Evolutionary conservation across 768 basidiomycete genomes (phyloP).

Genomic region (Lactarius trivialis): DNA sequence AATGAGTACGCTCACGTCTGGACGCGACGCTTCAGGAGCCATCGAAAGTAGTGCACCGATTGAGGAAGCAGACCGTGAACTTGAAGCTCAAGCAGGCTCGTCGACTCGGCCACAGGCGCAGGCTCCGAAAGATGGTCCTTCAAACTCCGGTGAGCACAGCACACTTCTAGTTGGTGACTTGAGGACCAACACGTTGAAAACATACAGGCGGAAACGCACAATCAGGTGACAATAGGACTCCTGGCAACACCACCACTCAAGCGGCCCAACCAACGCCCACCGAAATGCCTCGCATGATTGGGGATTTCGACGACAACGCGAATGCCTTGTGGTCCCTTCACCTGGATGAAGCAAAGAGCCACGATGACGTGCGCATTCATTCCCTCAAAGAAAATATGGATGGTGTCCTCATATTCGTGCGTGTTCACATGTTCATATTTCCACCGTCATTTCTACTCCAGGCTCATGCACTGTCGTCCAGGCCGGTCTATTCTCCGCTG

Average conservation of each 20-base stretch:
- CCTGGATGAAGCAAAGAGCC: background rate
- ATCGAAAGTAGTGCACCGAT: too few relatives aligned
- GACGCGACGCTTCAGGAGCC: too few relatives aligned
- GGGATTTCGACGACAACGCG: background rate
- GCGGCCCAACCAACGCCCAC: too few relatives aligned
- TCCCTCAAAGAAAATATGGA: background rate
- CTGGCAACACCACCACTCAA: background rate
- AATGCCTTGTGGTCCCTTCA: background rate
- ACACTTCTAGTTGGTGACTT: background rate
- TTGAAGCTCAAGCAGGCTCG: too few relatives aligned
- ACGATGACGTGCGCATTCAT: background rate
- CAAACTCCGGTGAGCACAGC: background rate
- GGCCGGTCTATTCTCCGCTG: slow-evolving; percentile 14
- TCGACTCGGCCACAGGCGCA: background rate
- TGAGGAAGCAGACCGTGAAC: too few relatives aligned
- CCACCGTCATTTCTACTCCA: background rate
- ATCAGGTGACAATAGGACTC: background rate
- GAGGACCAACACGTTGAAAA: background rate
- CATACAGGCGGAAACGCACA: background rate
- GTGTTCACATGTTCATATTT: background rate
- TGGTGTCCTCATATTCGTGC: background rate
- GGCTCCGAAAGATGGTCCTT: background rate
- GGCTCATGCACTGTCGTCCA: background rate
- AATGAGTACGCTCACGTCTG: background rate
- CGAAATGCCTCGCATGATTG: background rate